Evolutionary conservation across 306 rosid genomes (phyloP), one percentile per base, ranked within the genome.

Genomic region (Hippophae gyantsensis): DNA sequence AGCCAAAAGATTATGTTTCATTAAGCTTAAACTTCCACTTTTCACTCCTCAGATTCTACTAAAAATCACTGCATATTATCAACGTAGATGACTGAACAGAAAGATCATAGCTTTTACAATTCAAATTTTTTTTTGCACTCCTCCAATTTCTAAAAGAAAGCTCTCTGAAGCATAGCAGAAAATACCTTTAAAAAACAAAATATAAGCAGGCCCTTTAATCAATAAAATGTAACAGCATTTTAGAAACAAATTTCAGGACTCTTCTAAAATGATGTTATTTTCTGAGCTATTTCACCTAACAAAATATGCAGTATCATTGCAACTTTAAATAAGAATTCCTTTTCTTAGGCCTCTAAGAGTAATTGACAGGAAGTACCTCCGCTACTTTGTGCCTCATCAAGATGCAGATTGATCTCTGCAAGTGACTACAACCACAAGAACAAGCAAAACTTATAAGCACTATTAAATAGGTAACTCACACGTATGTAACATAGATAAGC

Each of bases 341-440:
- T 46, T 62, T 50, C 65, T 55, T 62, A 65, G 55, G 62, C 64
- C 25, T 47, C 26, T 56, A 46, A 51, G 52, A 57, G 66, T 60
- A 69, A 62, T 56, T 56, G 47, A 42, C 71, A 32, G 38, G 63
- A 73, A 59, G 56, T 84, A 93, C 99, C 99, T 84, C 99, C 99
- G 59, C 78, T 71, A 63, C 76, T 92, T 66, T 87, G 96, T 69
- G 85, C 84, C 74, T 82, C 89, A 14, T 76, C 69, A 52, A 93
- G 60, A 74, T 76, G 92, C 58, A 70, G 57, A 79, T 93, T 93
- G 79, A 84, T 84, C 70, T 88, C 95, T 23, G 73, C 78, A 66
- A 93, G 97, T 7, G 99, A 84, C 99, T 93, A 57, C 47, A 70
- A 73, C 60, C 56, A 82, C 43, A 66, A 32, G 38, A 58, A 27